phyloP scores from a whole-genome alignment of 169 alveolate genomes.

The Ichthyophthirius multifiliis region DNA sequence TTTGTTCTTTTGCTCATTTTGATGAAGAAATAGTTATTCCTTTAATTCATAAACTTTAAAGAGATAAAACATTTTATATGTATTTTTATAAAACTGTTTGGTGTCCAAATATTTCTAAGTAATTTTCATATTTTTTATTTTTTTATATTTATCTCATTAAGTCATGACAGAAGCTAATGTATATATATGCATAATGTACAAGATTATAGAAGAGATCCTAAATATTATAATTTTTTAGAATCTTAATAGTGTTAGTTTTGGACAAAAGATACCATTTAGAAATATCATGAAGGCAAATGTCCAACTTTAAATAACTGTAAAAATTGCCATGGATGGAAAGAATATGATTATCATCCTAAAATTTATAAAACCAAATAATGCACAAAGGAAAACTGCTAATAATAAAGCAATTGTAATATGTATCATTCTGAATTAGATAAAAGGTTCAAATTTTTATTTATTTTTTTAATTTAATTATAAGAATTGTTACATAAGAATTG shows the following conservation, averaged over 20 bases:
- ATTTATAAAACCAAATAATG: constrained; percentile 61
- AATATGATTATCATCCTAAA: constrained; percentile 69
- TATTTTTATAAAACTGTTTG: constrained; percentile 69
- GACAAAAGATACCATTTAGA: constrained; percentile 48
- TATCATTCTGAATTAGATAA: too few species aligned
- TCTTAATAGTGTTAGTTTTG: constrained; percentile 58
- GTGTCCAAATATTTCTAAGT: constrained; percentile 69
- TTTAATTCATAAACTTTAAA: constrained; percentile 50
- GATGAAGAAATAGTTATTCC: constrained; percentile 62
- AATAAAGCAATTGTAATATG: too few species aligned
- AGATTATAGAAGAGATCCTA: constrained; percentile 74
- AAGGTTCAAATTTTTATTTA: too few species aligned
- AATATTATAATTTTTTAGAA: constrained; percentile 46
- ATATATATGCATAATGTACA: constrained; percentile 78
- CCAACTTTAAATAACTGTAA: constrained; percentile 32
- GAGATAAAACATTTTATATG: constrained; percentile 68
- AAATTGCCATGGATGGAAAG: constrained; percentile 80
- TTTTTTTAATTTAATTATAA: too few species aligned
- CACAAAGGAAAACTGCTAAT: too few species aligned
- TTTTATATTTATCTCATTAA: not conserved
- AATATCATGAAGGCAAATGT: constrained; percentile 58
- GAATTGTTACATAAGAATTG: too few species aligned
- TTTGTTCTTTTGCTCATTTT: constrained; percentile 76
- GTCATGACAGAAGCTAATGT: constrained; percentile 66
- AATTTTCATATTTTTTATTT: not conserved